Evolutionary conservation across 2,329 filamentous ascomycete genomes (phyloP).

Genomic region (Monosporascus sp.): DNA sequence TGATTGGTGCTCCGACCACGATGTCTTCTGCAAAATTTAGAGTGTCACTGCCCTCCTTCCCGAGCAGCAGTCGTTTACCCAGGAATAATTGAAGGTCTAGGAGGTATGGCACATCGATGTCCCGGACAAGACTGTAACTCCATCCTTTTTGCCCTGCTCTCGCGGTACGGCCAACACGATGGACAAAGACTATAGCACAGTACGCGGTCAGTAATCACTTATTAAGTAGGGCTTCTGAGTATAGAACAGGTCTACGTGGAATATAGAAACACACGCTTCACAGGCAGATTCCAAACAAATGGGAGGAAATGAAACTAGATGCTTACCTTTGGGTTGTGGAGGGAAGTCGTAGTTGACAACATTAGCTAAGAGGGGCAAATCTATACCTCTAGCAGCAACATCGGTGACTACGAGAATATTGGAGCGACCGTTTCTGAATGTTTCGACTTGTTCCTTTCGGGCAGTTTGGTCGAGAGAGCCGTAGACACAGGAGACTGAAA

Average conservation of each 20-base stretch:
- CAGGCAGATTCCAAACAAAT: no score
- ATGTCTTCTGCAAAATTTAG: conserved; percentile 78
- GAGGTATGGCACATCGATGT: conserved; percentile 85
- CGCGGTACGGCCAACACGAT: conserved; percentile 92
- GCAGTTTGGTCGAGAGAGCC: conserved; percentile 92
- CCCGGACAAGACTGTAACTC: conserved; percentile 88
- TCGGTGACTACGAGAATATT: conserved; percentile 96
- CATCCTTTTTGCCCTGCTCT: conserved; percentile 89
- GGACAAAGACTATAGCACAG: conserved; percentile 64
- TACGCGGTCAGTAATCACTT: no score
- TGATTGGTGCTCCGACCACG: conserved; percentile 69
- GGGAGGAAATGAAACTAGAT: not conserved
- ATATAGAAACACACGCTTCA: not conserved
- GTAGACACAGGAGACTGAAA: conserved; percentile 89
- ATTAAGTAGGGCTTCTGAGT: not conserved
- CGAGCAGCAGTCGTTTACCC: conserved; percentile 74
- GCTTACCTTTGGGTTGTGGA: conserved; percentile 76
- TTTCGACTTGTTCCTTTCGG: conserved; percentile 83
- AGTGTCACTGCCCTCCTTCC: conserved; percentile 52
- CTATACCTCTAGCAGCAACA: conserved; percentile 92
- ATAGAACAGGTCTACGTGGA: not conserved
- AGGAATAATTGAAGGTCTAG: conserved; percentile 93
- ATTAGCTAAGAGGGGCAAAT: conserved; percentile 92
- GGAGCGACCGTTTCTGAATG: conserved; percentile 77
- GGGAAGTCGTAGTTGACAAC: conserved; percentile 99